phyloP scores from a whole-genome alignment of 768 basidiomycete genomes.

The Daedaleopsis sinensis region DNA sequence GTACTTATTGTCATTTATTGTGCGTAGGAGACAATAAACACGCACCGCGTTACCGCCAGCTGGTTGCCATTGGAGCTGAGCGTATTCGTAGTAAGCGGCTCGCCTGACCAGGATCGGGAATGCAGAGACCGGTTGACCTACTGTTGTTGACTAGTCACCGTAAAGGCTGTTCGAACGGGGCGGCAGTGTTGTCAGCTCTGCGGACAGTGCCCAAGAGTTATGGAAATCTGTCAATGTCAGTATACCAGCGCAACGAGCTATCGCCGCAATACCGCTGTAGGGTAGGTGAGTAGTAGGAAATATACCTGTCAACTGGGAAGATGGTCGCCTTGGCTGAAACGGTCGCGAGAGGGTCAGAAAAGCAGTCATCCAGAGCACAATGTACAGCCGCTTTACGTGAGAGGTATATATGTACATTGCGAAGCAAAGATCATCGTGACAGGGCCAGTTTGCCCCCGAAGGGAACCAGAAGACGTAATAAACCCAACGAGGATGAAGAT shows the following conservation, averaged over 20 bases:
- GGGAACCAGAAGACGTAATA: conserved; percentile 28
- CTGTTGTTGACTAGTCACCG: no score
- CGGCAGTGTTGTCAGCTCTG: neutral
- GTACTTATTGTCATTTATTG: no score
- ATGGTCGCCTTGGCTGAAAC: no score
- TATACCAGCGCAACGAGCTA: neutral
- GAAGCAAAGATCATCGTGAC: conserved; percentile 21
- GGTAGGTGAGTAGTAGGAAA: no score
- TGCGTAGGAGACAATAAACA: no score
- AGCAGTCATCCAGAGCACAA: conserved; percentile 20
- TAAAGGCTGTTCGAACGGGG: no score
- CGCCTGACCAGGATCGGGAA: no score
- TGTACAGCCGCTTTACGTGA: conserved; percentile 23
- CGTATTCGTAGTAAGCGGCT: no score
- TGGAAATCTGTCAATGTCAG: conserved; percentile 6
- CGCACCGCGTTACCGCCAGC: no score
- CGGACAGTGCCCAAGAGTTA: neutral
- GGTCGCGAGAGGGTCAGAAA: conserved; percentile 1
- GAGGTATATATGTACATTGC: conserved; percentile 33
- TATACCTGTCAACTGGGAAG: no score
- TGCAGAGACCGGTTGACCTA: no score
- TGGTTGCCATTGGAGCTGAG: no score
- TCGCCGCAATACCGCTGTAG: neutral
- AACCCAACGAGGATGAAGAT: conserved; percentile 37
- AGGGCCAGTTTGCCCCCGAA: conserved; percentile 24